These are phyloP conservation scores for Euphorbia peplus DNA, from an alignment of 345 rosid species.

Conservation along the genomic window DNA sequence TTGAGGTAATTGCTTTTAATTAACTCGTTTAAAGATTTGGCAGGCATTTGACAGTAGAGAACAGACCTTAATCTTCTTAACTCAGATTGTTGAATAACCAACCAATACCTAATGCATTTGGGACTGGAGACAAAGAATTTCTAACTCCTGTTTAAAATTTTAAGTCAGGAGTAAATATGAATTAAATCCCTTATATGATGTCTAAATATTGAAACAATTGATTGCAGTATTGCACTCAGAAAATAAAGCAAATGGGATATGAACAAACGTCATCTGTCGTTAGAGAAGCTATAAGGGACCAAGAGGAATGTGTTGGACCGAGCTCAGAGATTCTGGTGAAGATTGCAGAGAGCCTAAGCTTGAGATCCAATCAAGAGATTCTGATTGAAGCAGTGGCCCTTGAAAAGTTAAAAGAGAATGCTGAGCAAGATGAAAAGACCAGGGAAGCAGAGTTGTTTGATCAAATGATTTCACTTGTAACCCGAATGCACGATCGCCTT, in stretches of 20 bases:
- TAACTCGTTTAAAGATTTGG: conserved; percentile 10
- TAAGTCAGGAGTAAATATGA: conserved; percentile 9
- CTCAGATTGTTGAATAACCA: conserved; percentile 8
- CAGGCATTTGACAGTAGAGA: conserved; percentile 1
- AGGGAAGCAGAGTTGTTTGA: conserved; percentile 72
- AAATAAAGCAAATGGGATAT: conserved; percentile 54
- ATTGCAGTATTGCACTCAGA: conserved; percentile 67
- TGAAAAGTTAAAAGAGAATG: conserved; percentile 89
- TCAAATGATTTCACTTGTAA: conserved; percentile 60
- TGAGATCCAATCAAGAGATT: conserved; percentile 87
- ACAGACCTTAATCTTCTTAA: not conserved
- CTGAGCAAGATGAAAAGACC: conserved; percentile 80
- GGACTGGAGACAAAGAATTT: conserved; percentile 6
- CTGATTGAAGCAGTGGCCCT: conserved; percentile 92
- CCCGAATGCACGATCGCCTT: conserved; percentile 73
- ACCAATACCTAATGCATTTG: not conserved
- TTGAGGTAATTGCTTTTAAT: conserved; percentile 57
- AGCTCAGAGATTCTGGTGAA: conserved; percentile 62
- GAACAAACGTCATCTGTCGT: conserved; percentile 57
- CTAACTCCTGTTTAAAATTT: conserved; percentile 6
- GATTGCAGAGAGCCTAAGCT: conserved; percentile 64
- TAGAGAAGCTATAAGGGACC: conserved; percentile 58
- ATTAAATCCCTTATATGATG: not conserved
- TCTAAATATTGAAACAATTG: conserved; percentile 26
- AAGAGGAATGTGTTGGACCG: conserved; percentile 52